These are phyloP conservation scores for Mycena alexandri DNA, from an alignment of 768 basidiomycete species.

Conservation along the genomic window DNA sequence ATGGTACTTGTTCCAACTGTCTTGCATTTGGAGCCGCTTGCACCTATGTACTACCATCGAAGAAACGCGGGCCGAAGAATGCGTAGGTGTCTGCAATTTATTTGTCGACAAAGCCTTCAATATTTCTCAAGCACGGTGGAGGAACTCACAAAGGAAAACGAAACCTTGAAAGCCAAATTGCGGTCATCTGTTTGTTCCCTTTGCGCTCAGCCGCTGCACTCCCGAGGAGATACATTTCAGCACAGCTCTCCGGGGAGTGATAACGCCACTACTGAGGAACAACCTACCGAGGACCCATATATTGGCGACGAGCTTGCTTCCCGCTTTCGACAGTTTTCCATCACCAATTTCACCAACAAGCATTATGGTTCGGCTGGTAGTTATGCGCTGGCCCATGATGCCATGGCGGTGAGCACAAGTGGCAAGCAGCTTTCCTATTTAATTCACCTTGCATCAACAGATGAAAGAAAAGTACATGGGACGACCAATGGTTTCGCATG, in stretches of 20 bases:
- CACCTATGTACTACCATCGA: conserved; percentile 12
- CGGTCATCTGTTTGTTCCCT: conserved; percentile 25
- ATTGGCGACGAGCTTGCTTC: neutral
- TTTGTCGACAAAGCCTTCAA: neutral
- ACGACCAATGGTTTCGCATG: neutral
- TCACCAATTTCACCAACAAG: neutral
- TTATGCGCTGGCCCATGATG: conserved; percentile 18
- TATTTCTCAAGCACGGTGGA: conserved; percentile 2
- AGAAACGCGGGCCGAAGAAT: conserved; percentile 24
- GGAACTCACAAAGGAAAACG: conserved; percentile 24
- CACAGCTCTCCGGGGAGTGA: neutral
- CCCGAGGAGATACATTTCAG: neutral
- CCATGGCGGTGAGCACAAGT: conserved; percentile 12
- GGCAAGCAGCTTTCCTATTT: neutral
- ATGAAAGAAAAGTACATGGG: conserved; percentile 19
- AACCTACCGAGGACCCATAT: conserved; percentile 7
- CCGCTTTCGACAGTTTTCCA: conserved; percentile 9
- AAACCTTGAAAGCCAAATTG: conserved; percentile 18
- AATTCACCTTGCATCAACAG: conserved; percentile 4
- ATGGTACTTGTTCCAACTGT: conserved; percentile 23
- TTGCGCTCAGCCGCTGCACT: conserved; percentile 26
- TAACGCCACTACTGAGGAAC: neutral
- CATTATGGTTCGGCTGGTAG: conserved; percentile 24
- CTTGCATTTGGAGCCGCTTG: conserved; percentile 6
- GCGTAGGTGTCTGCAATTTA: neutral